Conservation (phyloP, 2,329 filamentous ascomycete species). For the Fusarium sp. region DNA sequence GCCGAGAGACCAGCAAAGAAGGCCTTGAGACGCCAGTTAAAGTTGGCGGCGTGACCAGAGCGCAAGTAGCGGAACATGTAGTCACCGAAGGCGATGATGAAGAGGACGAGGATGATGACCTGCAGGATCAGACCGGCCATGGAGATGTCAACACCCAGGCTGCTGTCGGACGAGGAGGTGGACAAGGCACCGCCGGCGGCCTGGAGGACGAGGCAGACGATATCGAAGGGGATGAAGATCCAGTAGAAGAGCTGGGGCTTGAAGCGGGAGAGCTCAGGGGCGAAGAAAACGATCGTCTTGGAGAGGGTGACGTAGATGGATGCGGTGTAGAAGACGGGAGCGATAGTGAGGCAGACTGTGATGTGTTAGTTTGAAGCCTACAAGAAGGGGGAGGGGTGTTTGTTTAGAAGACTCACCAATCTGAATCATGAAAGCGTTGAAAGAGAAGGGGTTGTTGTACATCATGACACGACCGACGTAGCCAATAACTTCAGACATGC, state of each 20-base stretch:
- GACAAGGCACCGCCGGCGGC: slow-evolving; percentile 67
- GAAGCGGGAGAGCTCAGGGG: slow-evolving; percentile 55
- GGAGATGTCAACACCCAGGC: slow-evolving; percentile 51
- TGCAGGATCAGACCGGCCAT: slow-evolving; percentile 68
- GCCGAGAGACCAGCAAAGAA: slow-evolving; percentile 66
- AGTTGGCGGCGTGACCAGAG: slow-evolving; percentile 37
- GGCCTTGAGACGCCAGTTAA: slow-evolving; percentile 45
- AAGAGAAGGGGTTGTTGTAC: slow-evolving; percentile 67
- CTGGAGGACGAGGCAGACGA: slow-evolving; percentile 67
- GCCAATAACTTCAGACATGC: slow-evolving; percentile 67
- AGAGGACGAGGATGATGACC: slow-evolving; percentile 64
- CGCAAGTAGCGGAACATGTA: slow-evolving; percentile 59
- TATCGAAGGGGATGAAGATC: slow-evolving; percentile 65
- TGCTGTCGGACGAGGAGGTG: slow-evolving; percentile 47
- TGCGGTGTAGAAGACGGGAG: slow-evolving; percentile 63
- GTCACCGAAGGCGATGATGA: slow-evolving; percentile 59
- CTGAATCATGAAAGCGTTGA: slow-evolving; percentile 72
- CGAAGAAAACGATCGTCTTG: slow-evolving; percentile 54
- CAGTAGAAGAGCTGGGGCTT: slow-evolving; percentile 56
- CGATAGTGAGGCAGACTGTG: slow-evolving; percentile 65
- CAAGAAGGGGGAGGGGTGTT: too few species aligned
- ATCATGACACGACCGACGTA: slow-evolving; percentile 70
- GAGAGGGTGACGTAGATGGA: slow-evolving; percentile 73
- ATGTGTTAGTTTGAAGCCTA: not conserved
- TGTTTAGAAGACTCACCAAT: slow-evolving; percentile 57